Evolutionary conservation across 306 rosid genomes (phyloP), one percentile per base, ranked within the genome.

Genomic region (Pyrus pyrifolia): DNA sequence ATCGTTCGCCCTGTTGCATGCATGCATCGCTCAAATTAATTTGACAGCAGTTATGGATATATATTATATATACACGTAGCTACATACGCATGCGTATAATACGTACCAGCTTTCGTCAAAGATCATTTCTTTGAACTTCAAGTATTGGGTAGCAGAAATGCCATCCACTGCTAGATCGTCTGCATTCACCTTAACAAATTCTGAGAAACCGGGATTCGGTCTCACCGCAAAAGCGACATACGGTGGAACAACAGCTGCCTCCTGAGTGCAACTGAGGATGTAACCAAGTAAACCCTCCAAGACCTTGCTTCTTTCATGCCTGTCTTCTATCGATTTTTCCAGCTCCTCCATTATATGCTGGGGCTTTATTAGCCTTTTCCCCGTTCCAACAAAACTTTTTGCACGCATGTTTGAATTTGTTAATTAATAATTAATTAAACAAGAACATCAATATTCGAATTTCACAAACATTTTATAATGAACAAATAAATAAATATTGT

Each of bases 241-340:
- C 0, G 89, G 89, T 45, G 89, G 89, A 59, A 86, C 85, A 10
- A 86, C 81, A 14, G 85, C 89, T 27, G 89, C 87, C 77, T 86
- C 89, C 85, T 83, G 83, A 53, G 89, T 86, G n/a, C 78, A 78
- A 38, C 51, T 67, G 22, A 86, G 83, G 33, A 86, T 68, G 73
- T 83, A 80, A 65, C 89, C 87, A 80, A 86, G 89, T 70, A 83
- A 71, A 55, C 87, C 87, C 60, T 73, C 81, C 68, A 86, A 68
- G 59, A 80, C 87, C 23, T 71, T 84, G 83, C 35, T 75, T 22
- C 79, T 86, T 44, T 86, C 89, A n/a, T 14, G 30, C 38, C 57
- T 42, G 64, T 83, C 87, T 76, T 75, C 79, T 21, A 86, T 78
- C 35, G 89, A 74, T 31, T 70, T 57, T 68, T 78, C 89, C 71